Evolutionary conservation across 116 monocot genomes (phyloP), one percentile per base, ranked within the genome.

Genomic region (Trichopus zeylanicus): DNA sequence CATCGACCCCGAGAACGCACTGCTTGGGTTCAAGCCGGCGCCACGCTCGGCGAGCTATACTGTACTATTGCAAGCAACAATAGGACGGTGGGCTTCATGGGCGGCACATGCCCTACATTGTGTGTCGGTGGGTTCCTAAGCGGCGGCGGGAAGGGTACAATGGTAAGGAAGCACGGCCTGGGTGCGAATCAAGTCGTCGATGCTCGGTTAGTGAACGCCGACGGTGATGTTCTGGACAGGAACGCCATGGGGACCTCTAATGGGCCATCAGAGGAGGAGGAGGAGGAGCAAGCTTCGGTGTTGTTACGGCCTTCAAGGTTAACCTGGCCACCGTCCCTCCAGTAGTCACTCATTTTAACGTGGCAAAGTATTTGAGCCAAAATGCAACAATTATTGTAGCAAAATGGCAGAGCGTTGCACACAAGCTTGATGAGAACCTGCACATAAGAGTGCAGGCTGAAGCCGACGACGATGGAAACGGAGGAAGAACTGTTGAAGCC

Each of bases 221-320:
- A 51, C 4, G 76, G 76, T 12, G 4, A 35, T 6, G 24, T 76
- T 12, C 26, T 66, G 15, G 51, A 76, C 16, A 42, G 76, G 24
- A 59, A 62, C 12, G 55, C 61, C 12, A 76, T 76, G 76, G 70
- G 70, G 70, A 76, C 28, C 53, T 76, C 22, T 76, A 70, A n/a
- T 76, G 76, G 76, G 59, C 59, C 7, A 59, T 59, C 2, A 59
- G 59, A 59, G 59, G 59, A 1, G 59, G 59, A 1, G 59, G 59
- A 42, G 59, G 59, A 21, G 59, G 23, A 3, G 59, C 59, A 25
- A 59, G 61, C 46, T 61, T 61, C 27, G 61, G 61, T 27, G 47
- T 61, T 4, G 47, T 61, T 25, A 24, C 47, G 13, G 21, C 61
- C 4, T 61, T 39, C 61, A 61, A 46, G 47, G n/a, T 61, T 12